Evolutionary conservation across 768 basidiomycete species (phyloP).

Genomic region (Strobilomyces echinocephalus): DNA sequence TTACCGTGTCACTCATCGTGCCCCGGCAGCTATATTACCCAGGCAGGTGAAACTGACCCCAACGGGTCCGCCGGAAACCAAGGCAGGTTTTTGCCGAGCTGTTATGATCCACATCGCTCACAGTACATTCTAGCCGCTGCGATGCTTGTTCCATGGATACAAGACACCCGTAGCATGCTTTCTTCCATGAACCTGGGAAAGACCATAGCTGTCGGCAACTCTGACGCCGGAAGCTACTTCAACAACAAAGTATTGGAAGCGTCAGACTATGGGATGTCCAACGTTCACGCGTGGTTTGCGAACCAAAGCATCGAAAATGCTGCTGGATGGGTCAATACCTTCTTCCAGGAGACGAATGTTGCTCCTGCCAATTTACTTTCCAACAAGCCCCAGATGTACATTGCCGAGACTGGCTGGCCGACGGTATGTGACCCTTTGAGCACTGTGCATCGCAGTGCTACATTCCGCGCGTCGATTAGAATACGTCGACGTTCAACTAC

Average conservation of each 20-base stretch:
- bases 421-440: conserved; percentile 42
- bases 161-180: conserved; percentile 58
- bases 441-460: background rate
- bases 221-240: conserved; percentile 86
- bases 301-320: conserved; percentile 60
- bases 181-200: conserved; percentile 51
- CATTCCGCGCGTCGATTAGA: conserved; percentile 30
- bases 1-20: conserved; percentile 1
- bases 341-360: conserved; percentile 70
- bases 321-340: conserved; percentile 76
- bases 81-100: conserved; percentile 12
- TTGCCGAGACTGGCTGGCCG: conserved; percentile 93
- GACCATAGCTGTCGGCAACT: conserved; percentile 65
- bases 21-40: conserved; percentile 51
- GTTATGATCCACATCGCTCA: background rate
- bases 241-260: conserved; percentile 59
- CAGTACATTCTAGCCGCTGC: conserved; percentile 41
- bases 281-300: conserved; percentile 96
- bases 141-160: conserved; percentile 62
- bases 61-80: conserved; percentile 55
- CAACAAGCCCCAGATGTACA: conserved; percentile 79
- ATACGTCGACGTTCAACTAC: conserved; percentile 50
- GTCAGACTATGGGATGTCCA: conserved; percentile 79
- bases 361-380: conserved; percentile 47
- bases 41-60: conserved; percentile 45